phyloP scores from a whole-genome alignment of 192 early-diverging fungal genomes.

The Piromyces sp. region DNA sequence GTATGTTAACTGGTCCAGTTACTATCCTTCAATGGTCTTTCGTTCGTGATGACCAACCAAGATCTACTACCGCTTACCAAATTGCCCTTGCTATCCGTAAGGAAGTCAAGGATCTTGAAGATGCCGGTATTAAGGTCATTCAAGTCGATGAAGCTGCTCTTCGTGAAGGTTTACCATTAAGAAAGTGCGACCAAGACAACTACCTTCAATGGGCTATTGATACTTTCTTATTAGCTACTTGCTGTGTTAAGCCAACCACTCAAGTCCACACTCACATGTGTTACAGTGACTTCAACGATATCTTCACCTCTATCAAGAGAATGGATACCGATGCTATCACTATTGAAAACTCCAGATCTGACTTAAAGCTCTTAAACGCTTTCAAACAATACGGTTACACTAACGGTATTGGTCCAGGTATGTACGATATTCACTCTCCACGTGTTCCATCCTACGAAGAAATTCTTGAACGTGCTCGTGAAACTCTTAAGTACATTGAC shows the following conservation, averaged over 20 bases:
- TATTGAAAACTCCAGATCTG: conserved; percentile 95
- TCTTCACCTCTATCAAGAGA: conserved; percentile 78
- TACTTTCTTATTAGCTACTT: conserved; percentile 76
- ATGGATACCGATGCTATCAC: conserved; percentile 84
- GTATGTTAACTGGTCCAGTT: conserved; percentile 96
- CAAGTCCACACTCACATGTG: conserved; percentile 86
- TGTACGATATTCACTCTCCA: conserved; percentile 97
- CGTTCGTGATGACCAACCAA: conserved; percentile 90
- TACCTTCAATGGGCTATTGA: conserved; percentile 94
- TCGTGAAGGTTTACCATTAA: conserved; percentile 91
- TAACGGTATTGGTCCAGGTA: conserved; percentile 86
- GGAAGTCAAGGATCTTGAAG: conserved; percentile 86
- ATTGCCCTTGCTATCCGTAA: conserved; percentile 88
- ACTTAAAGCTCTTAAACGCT: conserved; percentile 79
- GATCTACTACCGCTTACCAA: conserved; percentile 64
- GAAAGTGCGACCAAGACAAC: conserved; percentile 61
- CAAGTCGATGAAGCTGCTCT: conserved; percentile 99
- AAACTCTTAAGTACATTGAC: conserved; percentile 72
- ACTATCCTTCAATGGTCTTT: conserved; percentile 99
- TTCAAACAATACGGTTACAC: conserved; percentile 70
- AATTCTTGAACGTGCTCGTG: conserved; percentile 66
- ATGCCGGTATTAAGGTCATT: conserved; percentile 78
- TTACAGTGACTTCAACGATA: conserved; percentile 98
- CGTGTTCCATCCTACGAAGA: conserved; percentile 79
- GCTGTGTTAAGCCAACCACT: conserved; percentile 64